These are phyloP conservation scores for Clonostachys rosea DNA, from an alignment of 2,329 filamentous ascomycete species.

Conservation along the genomic window DNA sequence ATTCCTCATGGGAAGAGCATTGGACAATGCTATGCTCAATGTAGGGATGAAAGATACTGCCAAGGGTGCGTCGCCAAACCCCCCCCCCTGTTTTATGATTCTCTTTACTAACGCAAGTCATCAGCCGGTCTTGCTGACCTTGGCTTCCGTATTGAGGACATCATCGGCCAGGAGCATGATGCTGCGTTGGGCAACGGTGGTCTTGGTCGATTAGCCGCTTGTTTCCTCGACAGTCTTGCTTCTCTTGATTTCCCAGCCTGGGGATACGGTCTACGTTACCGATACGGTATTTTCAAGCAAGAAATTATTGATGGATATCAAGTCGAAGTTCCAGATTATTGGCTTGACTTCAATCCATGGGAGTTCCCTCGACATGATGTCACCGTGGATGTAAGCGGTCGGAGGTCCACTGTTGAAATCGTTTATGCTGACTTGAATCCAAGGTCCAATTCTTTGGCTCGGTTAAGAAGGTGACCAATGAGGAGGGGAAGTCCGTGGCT, in stretches of 20 bases:
- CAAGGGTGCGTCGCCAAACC: constrained; percentile 50
- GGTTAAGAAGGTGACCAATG: constrained; percentile 71
- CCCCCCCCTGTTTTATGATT: neutral
- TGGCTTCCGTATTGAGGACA: constrained; percentile 94
- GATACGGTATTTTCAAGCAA: constrained; percentile 99
- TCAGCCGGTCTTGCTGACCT: constrained; percentile 80
- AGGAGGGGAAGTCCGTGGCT: constrained; percentile 68
- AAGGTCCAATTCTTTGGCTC: constrained; percentile 90
- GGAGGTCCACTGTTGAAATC: neutral
- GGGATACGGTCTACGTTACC: constrained; percentile 94
- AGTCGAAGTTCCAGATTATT: constrained; percentile 97
- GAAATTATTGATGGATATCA: constrained; percentile 98
- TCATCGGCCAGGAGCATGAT: constrained; percentile 92
- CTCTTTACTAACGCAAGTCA: neutral
- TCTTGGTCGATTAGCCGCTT: constrained; percentile 88
- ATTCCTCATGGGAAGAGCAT: constrained; percentile 92
- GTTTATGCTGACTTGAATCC: neutral
- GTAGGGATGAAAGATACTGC: constrained; percentile 83
- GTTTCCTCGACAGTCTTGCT: constrained; percentile 93
- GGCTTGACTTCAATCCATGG: constrained; percentile 99
- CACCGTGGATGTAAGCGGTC: constrained; percentile 67
- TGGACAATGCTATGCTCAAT: constrained; percentile 99
- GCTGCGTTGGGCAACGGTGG: constrained; percentile 95
- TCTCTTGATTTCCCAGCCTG: constrained; percentile 94
- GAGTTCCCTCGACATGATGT: constrained; percentile 96